These are phyloP conservation scores for Boletus reticulatus DNA, from an alignment of 768 basidiomycete species.

Conservation along the genomic window DNA sequence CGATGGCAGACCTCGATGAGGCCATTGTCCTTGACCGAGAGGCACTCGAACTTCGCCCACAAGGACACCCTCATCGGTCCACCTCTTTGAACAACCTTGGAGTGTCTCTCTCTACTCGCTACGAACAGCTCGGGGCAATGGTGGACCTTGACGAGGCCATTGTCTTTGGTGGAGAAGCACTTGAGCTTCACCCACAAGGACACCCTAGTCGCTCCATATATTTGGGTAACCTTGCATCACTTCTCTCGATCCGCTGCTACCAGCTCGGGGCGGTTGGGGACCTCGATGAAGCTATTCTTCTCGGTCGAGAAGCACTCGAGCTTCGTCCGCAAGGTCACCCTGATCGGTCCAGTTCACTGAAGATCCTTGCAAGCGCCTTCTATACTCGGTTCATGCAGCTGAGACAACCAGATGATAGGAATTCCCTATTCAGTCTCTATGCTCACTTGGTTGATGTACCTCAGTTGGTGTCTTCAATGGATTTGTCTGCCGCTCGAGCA, in stretches of 20 bases:
- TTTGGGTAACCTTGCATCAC: background rate
- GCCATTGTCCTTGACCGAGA: background rate
- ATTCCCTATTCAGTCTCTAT: background rate
- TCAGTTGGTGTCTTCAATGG: background rate
- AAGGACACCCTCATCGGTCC: background rate
- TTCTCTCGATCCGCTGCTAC: too few species aligned
- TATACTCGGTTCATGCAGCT: background rate
- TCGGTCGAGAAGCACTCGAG: too few species aligned
- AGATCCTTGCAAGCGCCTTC: background rate
- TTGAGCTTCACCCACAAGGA: background rate
- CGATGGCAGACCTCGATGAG: background rate
- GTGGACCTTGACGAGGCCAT: background rate
- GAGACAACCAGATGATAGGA: background rate
- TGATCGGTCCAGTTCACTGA: background rate
- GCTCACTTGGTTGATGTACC: background rate
- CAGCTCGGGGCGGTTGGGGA: too few species aligned
- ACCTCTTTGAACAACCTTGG: background rate
- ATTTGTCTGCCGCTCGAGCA: background rate
- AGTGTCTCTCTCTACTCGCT: too few species aligned
- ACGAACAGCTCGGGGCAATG: background rate
- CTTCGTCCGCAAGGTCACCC: too few species aligned
- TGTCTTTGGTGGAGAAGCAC: background rate
- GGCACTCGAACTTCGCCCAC: background rate
- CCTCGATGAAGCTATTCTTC: too few species aligned
- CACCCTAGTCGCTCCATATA: background rate